phyloP scores from a whole-genome alignment of 1,284 basidiomycete genomes.

The Boletus semigastroideus region DNA sequence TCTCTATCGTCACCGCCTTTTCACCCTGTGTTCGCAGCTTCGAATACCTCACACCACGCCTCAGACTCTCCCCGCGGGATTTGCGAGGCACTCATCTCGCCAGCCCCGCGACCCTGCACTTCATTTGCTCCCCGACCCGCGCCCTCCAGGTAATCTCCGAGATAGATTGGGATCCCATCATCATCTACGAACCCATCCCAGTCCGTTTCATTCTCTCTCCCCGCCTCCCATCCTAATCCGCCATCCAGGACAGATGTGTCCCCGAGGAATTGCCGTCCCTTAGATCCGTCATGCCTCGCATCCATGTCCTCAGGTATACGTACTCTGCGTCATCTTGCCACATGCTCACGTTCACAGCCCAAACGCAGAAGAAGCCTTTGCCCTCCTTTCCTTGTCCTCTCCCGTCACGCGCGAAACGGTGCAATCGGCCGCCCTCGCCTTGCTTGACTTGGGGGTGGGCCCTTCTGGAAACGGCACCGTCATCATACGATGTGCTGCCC shows the following conservation, averaged over 20 bases:
- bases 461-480: slow-evolving; percentile 51
- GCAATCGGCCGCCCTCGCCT: slow-evolving; percentile 58
- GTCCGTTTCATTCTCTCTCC: slow-evolving; percentile 42
- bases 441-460: slow-evolving; percentile 61
- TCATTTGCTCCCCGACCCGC: slow-evolving; percentile 81
- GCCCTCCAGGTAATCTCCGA: slow-evolving; percentile 70
- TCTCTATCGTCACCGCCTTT: slow-evolving; percentile 6
- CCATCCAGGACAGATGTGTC: slow-evolving; percentile 67
- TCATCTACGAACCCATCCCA: slow-evolving; percentile 86
- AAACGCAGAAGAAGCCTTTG: slow-evolving; percentile 74
- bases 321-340: background rate
- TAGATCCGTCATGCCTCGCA: slow-evolving; percentile 54
- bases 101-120: slow-evolving; percentile 69
- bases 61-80: slow-evolving; percentile 72
- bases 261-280: slow-evolving; percentile 77
- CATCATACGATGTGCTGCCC: slow-evolving; percentile 73
- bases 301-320: slow-evolving; percentile 66
- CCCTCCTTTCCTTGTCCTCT: slow-evolving; percentile 54
- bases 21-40: slow-evolving; percentile 52
- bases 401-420: slow-evolving; percentile 51
- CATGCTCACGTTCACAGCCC: slow-evolving; percentile 47
- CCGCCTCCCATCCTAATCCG: slow-evolving; percentile 1
- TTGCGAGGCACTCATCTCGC: slow-evolving; percentile 54
- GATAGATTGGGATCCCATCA: slow-evolving; percentile 63
- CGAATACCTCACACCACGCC: slow-evolving; percentile 75